Evolutionary conservation across 2,329 filamentous ascomycete species (phyloP), one percentile per base, ranked within the genome.

Genomic region (Pestalotiopsis sp.): DNA sequence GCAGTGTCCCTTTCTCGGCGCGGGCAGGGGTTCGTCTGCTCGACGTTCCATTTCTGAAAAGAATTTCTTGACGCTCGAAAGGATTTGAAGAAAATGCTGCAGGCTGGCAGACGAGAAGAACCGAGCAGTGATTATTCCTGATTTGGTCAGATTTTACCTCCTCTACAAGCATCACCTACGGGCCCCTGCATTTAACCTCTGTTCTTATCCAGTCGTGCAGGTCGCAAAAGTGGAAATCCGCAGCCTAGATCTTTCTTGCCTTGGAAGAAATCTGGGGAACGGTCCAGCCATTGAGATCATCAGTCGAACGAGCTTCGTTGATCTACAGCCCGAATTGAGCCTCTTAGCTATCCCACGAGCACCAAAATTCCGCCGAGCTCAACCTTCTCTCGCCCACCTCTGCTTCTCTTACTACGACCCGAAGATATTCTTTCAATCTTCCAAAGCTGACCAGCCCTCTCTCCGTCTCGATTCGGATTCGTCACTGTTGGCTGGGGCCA

Each of bases 241-340:
- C 20, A 23, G 40, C 41, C 45, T 65, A 23, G 63, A 65, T 65
- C 25, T 52, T 31, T n/a, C 17, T 56, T 65, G 63, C 63, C 63
- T 57, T 65, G 41, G 63, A 57, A 65, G 36, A 65, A 65, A 65
- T 65, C 63, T 65, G 63, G 63, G 63, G 63, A 65, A 65, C 45
- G 27, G 63, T 14, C 49, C 63, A 65, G 63, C 63, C 63, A 65
- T 65, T 65, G 63, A 65, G 36, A 65, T 65, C 63, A 65, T 65
- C 63, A 57, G 23, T 57, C 45, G 36, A 13, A 56, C 63, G 63
- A 52, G 45, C 49, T 45, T 45, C 12, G 61, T 49, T 56, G 49
- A 38, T 65, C 41, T 45, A 52, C 60, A 36, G n/a, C 27, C 60
- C 27, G 60, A n/a, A 52, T 52, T 52, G 45, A 52, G 45, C 45